A percentile compares a stretch with the other conserved stretches of the same genome.
phyloP scores from a whole-genome alignment of 2,329 filamentous ascomycete species.

The Ophiosphaerella korrae region DNA sequence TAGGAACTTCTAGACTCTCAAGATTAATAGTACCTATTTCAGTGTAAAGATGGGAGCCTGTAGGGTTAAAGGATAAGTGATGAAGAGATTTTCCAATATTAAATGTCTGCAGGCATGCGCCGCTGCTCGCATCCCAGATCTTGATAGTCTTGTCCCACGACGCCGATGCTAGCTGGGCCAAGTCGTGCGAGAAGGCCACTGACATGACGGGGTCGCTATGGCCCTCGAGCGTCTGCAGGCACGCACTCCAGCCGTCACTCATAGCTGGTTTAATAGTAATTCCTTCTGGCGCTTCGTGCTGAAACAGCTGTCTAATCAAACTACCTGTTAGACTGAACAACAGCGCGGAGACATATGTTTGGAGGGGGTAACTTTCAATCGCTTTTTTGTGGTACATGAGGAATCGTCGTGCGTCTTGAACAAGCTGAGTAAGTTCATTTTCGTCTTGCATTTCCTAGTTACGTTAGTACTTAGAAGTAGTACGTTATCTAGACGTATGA shows the following conservation, averaged over 20 bases:
- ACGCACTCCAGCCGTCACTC: background rate
- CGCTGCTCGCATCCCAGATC: slow-evolving; percentile 11
- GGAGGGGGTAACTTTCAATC: slow-evolving; percentile 27
- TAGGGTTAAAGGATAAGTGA: too few species aligned
- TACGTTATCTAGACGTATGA: background rate
- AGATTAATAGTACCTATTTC: too few species aligned
- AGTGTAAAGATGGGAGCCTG: too few species aligned
- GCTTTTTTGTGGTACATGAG: slow-evolving; percentile 23
- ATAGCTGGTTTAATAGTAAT: slow-evolving; percentile 16
- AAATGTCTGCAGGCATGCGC: slow-evolving; percentile 6
- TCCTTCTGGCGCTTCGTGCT: slow-evolving; percentile 20
- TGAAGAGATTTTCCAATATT: too few species aligned
- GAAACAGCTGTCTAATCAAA: slow-evolving; percentile 14
- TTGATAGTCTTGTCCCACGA: slow-evolving; percentile 5
- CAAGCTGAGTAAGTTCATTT: slow-evolving; percentile 3
- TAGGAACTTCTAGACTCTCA: too few species aligned
- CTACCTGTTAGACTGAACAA: slow-evolving; percentile 24
- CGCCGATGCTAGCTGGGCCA: background rate
- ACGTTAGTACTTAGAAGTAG: background rate
- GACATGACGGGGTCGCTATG: slow-evolving; percentile 10
- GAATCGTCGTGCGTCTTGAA: slow-evolving; percentile 25
- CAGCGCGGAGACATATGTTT: slow-evolving; percentile 29
- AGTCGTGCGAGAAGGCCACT: slow-evolving; percentile 25
- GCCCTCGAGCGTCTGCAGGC: slow-evolving; percentile 18
- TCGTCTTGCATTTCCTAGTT: too few species aligned